Evolutionary conservation across 116 monocot genomes (phyloP).

Genomic region (Papilionanthe hybrid): DNA sequence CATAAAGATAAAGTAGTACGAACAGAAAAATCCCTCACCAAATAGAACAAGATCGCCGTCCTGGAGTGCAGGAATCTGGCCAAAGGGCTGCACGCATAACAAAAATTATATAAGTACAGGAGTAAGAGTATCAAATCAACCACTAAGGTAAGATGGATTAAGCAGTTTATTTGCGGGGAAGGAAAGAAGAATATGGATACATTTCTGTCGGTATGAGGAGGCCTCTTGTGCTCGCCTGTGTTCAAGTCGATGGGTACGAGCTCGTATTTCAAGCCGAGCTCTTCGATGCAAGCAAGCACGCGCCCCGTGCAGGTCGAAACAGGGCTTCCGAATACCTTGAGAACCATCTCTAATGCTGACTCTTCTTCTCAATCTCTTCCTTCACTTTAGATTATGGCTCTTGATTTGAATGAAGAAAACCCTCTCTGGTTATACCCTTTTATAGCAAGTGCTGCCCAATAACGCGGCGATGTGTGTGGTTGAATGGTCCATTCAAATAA

Average conservation of each 20-base stretch:
- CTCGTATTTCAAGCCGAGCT: conserved; percentile 14
- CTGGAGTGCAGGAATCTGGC: conserved; percentile 31
- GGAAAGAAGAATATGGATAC: conserved; percentile 4
- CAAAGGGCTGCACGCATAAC: conserved; percentile 31
- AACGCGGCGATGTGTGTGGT: too few relatives aligned
- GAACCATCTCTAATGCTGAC: background rate
- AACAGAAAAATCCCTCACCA: conserved; percentile 14
- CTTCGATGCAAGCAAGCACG: background rate
- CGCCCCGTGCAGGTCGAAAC: conserved; percentile 8
- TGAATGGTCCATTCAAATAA: too few relatives aligned
- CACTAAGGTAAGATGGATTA: background rate
- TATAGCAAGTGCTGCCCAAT: too few relatives aligned
- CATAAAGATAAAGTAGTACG: too few relatives aligned
- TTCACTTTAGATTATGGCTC: background rate
- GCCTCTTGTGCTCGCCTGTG: conserved; percentile 24
- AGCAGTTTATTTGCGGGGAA: background rate
- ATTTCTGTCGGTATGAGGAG: conserved; percentile 15
- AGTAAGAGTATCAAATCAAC: background rate
- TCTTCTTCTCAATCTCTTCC: background rate
- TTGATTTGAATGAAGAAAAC: too few relatives aligned
- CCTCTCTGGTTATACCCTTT: too few relatives aligned
- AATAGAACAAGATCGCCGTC: conserved; percentile 25
- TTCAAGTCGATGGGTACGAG: conserved; percentile 12
- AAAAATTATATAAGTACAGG: background rate
- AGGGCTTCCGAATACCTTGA: conserved; percentile 12